These are phyloP conservation scores for Glonium stellatum DNA, from an alignment of 495 filamentous ascomycete species.

Conservation along the genomic window DNA sequence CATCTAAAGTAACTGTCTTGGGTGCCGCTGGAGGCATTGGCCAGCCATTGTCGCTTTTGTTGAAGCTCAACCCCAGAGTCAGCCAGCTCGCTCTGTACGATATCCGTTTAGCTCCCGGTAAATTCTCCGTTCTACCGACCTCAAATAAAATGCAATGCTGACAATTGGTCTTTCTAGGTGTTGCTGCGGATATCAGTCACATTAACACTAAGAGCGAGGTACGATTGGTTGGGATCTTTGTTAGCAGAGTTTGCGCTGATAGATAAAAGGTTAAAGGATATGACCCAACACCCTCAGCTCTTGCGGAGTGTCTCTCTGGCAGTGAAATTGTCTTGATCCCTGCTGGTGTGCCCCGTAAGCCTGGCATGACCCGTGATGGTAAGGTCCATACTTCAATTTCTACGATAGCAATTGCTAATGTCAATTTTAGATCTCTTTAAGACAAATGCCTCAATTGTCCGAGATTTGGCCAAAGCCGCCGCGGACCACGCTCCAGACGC, in stretches of 20 bases:
- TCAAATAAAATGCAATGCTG: constrained; percentile 1
- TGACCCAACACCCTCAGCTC: constrained; percentile 64
- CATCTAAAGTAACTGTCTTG: constrained; percentile 93
- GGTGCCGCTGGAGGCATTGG: constrained; percentile 97
- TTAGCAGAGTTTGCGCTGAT: constrained; percentile 11
- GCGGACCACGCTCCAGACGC: constrained; percentile 85
- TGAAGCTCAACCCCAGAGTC: constrained; percentile 96
- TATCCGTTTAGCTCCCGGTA: constrained; percentile 90
- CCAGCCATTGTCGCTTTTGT: constrained; percentile 90
- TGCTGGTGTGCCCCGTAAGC: constrained; percentile 97
- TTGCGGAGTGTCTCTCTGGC: constrained; percentile 70
- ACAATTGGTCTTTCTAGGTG: constrained; percentile 52
- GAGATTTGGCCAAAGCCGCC: constrained; percentile 92
- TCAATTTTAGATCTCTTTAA: constrained; percentile 79
- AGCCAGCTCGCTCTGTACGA: constrained; percentile 93
- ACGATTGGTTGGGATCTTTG: constrained; percentile 15
- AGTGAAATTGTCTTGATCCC: constrained; percentile 94
- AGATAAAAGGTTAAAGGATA: constrained; percentile 67
- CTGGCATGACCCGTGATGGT: constrained; percentile 98
- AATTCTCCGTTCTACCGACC: background rate
- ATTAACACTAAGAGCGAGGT: constrained; percentile 94
- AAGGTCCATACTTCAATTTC: constrained; percentile 13
- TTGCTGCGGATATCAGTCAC: constrained; percentile 94
- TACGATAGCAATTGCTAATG: background rate
- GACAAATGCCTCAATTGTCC: constrained; percentile 99